phyloP scores from a whole-genome alignment of 495 filamentous ascomycete species.

The Tuber magnatum region DNA sequence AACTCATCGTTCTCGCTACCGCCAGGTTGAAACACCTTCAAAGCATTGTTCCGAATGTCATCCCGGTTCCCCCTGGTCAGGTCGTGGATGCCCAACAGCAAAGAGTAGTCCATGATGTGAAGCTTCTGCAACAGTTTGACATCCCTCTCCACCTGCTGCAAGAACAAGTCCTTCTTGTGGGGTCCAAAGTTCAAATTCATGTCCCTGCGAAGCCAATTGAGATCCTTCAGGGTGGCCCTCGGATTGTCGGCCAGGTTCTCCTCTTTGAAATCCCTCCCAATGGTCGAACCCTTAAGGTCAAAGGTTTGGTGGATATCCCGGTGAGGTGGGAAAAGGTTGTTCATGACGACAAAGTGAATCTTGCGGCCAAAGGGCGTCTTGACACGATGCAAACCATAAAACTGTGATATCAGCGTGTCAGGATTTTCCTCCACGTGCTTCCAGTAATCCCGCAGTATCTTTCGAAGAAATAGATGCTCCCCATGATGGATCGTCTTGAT shows the following conservation, averaged over 20 bases:
- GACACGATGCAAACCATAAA: constrained; percentile 94
- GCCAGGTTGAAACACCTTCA: constrained; percentile 92
- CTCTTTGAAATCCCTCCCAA: constrained; percentile 84
- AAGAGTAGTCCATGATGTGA: constrained; percentile 98
- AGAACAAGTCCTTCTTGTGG: constrained; percentile 73
- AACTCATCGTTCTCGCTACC: constrained; percentile 55
- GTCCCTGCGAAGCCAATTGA: constrained; percentile 89
- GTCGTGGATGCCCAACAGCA: constrained; percentile 92
- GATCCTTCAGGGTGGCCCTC: constrained; percentile 86
- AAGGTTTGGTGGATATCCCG: constrained; percentile 96
- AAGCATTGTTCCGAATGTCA: constrained; percentile 86
- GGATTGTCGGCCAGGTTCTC: constrained; percentile 83
- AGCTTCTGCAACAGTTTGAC: constrained; percentile 75
- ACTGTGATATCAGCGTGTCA: constrained; percentile 93
- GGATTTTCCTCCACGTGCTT: constrained; percentile 87
- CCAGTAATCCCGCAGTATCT: constrained; percentile 89
- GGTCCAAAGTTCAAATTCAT: constrained; percentile 81
- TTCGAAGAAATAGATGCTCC: constrained; percentile 91
- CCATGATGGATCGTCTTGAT: constrained; percentile 99
- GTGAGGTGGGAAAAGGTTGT: constrained; percentile 97
- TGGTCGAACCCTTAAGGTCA: constrained; percentile 93
- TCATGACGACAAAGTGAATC: constrained; percentile 99
- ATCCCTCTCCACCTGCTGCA: constrained; percentile 81
- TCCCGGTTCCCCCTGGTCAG: constrained; percentile 83
- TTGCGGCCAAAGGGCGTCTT: constrained; percentile 98